Percentiles rank a stretch among this genome's conserved stretches.
Conservation (phyloP, 768 basidiomycete species). For the Crassisporium funariophilum region DNA sequence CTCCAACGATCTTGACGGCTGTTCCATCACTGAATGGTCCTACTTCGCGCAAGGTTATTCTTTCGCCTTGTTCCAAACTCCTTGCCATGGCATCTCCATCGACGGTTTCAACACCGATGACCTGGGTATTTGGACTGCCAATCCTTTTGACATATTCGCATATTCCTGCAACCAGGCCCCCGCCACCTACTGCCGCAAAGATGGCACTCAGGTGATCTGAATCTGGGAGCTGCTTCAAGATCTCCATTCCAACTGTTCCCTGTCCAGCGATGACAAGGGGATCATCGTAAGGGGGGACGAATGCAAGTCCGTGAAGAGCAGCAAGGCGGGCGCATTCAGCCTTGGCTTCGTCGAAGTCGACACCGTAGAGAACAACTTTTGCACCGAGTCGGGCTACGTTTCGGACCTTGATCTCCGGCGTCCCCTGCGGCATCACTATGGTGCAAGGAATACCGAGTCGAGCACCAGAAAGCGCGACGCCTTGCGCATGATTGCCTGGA, state of each 20-base stretch:
- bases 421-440: slow-evolving; percentile 97
- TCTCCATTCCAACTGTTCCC: slow-evolving; percentile 93
- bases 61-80: slow-evolving; percentile 79
- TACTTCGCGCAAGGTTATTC: slow-evolving; percentile 84
- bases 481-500: slow-evolving; percentile 97
- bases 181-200: slow-evolving; percentile 92
- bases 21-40: slow-evolving; percentile 98
- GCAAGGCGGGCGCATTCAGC: slow-evolving; percentile 90
- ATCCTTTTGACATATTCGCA: slow-evolving; percentile 92
- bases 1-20: slow-evolving; percentile 93
- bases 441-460: slow-evolving; percentile 90
- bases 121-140: slow-evolving; percentile 77
- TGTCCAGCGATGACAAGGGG: slow-evolving; percentile 97
- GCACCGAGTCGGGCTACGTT: slow-evolving; percentile 95
- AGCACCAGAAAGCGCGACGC: slow-evolving; percentile 93
- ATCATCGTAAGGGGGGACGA: slow-evolving; percentile 97
- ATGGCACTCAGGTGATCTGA: slow-evolving; percentile 80
- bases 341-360: slow-evolving; percentile 96
- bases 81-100: slow-evolving; percentile 94
- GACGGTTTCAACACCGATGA: slow-evolving; percentile 90
- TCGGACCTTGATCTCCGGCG: slow-evolving; percentile 93
- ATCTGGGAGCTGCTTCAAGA: slow-evolving; percentile 83
- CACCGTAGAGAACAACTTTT: slow-evolving; percentile 89
- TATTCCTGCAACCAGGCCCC: slow-evolving; percentile 90
- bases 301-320: slow-evolving; percentile 70